These are phyloP conservation scores for Diaporthe aspalathi DNA, from an alignment of 2,329 filamentous ascomycete species.

Conservation along the genomic window DNA sequence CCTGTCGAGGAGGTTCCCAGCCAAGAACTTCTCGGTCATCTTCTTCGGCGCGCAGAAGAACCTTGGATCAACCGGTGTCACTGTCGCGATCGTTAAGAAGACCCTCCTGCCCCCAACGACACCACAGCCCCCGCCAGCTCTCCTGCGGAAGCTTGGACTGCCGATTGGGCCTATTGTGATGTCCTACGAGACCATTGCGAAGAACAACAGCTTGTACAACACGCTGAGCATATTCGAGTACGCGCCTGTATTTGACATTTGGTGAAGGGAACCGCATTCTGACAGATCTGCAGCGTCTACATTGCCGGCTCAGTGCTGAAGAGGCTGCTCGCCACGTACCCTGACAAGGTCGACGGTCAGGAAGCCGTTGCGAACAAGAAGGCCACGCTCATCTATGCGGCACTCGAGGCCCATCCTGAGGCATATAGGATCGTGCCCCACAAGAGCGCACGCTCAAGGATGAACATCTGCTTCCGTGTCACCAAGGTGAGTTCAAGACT, in stretches of 20 bases:
- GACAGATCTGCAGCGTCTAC: conserved; percentile 71
- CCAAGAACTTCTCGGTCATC: conserved; percentile 83
- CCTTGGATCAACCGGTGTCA: conserved; percentile 85
- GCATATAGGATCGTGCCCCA: conserved; percentile 84
- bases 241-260: conserved; percentile 44
- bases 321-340: conserved; percentile 73
- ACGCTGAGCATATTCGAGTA: conserved; percentile 92
- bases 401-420: conserved; percentile 77
- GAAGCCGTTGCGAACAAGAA: conserved; percentile 80
- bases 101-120: conserved; percentile 76
- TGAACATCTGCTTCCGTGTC: conserved; percentile 96
- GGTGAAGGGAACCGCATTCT: background rate
- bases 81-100: conserved; percentile 87
- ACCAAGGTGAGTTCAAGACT: conserved; percentile 53
- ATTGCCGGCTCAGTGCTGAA: conserved; percentile 90
- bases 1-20: conserved; percentile 80
- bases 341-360: conserved; percentile 80
- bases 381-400: conserved; percentile 79
- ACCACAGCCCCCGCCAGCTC: conserved; percentile 72
- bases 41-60: conserved; percentile 98
- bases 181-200: conserved; percentile 85
- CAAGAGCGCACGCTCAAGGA: conserved; percentile 80
- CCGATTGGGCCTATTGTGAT: conserved; percentile 83
- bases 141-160: conserved; percentile 81
- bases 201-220: conserved; percentile 97